phyloP scores from a whole-genome alignment of 257 asterid genomes.

The Scutellaria baicalensis region DNA sequence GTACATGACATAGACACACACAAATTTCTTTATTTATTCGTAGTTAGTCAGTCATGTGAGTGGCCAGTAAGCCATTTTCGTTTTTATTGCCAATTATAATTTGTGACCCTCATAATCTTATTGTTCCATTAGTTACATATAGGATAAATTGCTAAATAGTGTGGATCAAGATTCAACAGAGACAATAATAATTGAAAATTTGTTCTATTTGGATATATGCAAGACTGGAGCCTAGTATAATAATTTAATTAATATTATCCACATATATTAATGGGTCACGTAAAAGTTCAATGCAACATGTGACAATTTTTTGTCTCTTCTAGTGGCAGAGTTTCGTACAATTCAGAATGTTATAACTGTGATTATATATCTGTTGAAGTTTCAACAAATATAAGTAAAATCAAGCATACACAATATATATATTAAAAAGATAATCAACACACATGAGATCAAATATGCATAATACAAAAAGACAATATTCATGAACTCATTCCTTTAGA shows the following conservation, averaged over 20 bases:
- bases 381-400: too few relatives aligned
- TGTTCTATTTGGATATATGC: neutral
- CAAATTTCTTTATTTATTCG: too few relatives aligned
- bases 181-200: neutral
- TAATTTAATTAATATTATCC: neutral
- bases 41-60: slow-evolving; percentile 18
- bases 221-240: neutral
- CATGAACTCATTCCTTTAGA: too few relatives aligned
- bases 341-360: neutral
- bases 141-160: too few relatives aligned
- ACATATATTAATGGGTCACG: neutral
- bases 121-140: neutral
- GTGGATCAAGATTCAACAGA: too few relatives aligned
- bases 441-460: too few relatives aligned
- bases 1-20: neutral
- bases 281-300: slow-evolving; percentile 16
- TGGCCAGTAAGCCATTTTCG: slow-evolving; percentile 5
- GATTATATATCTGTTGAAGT: too few relatives aligned
- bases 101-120: neutral
- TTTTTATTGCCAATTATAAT: too few relatives aligned
- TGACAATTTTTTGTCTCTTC: slow-evolving; percentile 28
- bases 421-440: too few relatives aligned
- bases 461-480: too few relatives aligned
- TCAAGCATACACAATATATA: too few relatives aligned
- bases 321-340: neutral